These are phyloP conservation scores for Boletus reticuloceps DNA, from an alignment of 768 basidiomycete species.

Conservation along the genomic window DNA sequence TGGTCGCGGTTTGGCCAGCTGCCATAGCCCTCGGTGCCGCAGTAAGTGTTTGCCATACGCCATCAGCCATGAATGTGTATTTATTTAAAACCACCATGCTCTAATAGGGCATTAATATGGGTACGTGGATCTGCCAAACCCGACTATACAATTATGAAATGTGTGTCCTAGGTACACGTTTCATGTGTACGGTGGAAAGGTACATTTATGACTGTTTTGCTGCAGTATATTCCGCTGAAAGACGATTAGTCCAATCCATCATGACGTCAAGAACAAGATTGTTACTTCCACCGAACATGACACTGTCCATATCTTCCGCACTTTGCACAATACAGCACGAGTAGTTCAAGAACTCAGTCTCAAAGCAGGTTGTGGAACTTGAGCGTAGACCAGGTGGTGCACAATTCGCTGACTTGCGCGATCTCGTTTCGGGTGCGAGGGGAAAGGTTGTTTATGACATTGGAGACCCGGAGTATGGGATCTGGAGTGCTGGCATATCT, in stretches of 20 bases:
- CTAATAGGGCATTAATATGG: conserved; percentile 84
- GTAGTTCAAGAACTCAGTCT: conserved; percentile 84
- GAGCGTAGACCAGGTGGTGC: conserved; percentile 81
- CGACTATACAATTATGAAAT: no score
- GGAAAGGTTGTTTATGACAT: conserved; percentile 74
- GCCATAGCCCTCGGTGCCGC: conserved; percentile 79
- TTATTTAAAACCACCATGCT: not conserved
- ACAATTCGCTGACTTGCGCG: conserved; percentile 80
- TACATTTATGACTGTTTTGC: conserved; percentile 25
- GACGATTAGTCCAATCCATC: conserved; percentile 72
- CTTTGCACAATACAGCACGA: conserved; percentile 78
- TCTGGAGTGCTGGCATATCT: conserved; percentile 72
- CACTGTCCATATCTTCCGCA: conserved; percentile 89
- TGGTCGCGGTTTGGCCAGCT: conserved; percentile 76
- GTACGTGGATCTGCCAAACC: conserved; percentile 16
- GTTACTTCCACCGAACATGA: conserved; percentile 80
- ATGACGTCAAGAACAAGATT: conserved; percentile 88
- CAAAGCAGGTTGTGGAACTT: conserved; percentile 80
- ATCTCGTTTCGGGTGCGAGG: conserved; percentile 71
- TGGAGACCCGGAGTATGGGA: conserved; percentile 84
- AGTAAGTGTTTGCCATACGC: conserved; percentile 41
- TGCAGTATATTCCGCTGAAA: not conserved
- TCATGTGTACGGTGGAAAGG: conserved; percentile 91
- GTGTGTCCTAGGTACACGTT: conserved; percentile 57
- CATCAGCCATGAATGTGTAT: not conserved